phyloP scores from a whole-genome alignment of 495 filamentous ascomycete species.

The Sabuloglossum arenarium region DNA sequence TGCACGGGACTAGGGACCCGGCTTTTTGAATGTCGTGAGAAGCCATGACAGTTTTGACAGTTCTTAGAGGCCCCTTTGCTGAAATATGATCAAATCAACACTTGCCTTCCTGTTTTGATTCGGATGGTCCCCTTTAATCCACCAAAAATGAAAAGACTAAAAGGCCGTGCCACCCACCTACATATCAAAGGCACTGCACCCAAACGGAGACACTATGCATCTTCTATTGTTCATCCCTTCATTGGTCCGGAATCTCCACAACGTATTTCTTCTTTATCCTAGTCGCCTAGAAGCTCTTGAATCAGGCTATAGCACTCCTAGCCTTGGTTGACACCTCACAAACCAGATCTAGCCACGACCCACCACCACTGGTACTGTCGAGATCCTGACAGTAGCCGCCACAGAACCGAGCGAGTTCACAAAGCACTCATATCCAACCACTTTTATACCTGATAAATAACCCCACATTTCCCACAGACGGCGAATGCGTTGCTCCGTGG shows the following conservation, averaged over 20 bases:
- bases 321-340: background rate
- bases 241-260: background rate
- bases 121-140: background rate
- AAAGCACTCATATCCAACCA: background rate
- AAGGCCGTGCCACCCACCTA: background rate
- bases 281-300: background rate
- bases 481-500: background rate
- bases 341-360: background rate
- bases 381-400: background rate
- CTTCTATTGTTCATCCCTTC: background rate
- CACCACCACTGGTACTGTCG: background rate
- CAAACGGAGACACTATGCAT: background rate
- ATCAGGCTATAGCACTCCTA: background rate
- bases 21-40: background rate
- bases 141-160: background rate
- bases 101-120: background rate
- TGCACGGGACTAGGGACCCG: background rate
- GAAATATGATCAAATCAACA: background rate
- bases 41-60: background rate
- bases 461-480: background rate
- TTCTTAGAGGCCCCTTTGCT: background rate
- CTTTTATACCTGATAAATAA: background rate
- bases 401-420: background rate
- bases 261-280: background rate
- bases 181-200: background rate